Evolutionary conservation across 192 early-diverging fungal genomes (phyloP).

Genomic region (Chytriomyces sp.): DNA sequence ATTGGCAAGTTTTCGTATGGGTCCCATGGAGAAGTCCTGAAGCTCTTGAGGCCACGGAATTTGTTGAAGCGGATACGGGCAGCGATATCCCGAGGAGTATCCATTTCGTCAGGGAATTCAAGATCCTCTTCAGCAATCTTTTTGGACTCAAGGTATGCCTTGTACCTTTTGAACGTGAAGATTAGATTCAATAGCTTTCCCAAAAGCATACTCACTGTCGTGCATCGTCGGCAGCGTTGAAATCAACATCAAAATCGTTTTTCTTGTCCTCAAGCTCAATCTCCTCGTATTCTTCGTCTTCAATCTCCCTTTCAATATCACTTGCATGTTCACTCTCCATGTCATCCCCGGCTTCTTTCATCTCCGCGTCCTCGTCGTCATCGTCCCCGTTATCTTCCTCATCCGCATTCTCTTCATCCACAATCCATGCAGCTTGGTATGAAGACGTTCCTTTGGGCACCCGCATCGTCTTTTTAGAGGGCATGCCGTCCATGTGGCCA

Average conservation of each 20-base stretch:
- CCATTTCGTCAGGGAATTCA: slow-evolving; percentile 96
- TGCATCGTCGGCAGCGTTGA: slow-evolving; percentile 41
- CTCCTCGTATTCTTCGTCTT: slow-evolving; percentile 56
- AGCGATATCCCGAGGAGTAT: slow-evolving; percentile 84
- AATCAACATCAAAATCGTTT: slow-evolving; percentile 40
- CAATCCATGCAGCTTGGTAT: slow-evolving; percentile 98
- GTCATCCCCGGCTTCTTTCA: slow-evolving; percentile 56
- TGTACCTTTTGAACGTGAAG: slow-evolving; percentile 20
- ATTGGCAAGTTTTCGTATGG: slow-evolving; percentile 96
- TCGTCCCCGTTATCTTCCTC: slow-evolving; percentile 59
- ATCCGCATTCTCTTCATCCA: slow-evolving; percentile 76
- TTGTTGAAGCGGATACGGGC: slow-evolving; percentile 87
- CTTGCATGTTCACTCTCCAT: slow-evolving; percentile 36
- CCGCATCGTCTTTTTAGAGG: slow-evolving; percentile 39
- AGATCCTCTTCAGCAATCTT: slow-evolving; percentile 72
- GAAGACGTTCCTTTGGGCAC: slow-evolving; percentile 95
- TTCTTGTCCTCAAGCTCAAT: slow-evolving; percentile 45
- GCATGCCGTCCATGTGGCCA: slow-evolving; percentile 9
- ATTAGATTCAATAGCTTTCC: too few species aligned
- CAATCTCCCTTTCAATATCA: slow-evolving; percentile 68
- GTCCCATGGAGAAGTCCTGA: slow-evolving; percentile 96
- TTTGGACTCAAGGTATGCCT: slow-evolving; percentile 66
- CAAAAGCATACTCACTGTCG: slow-evolving; percentile 24
- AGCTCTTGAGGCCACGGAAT: slow-evolving; percentile 93
- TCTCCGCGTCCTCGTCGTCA: slow-evolving; percentile 44